Evolutionary conservation across 108 stramenopile genomes (phyloP), one percentile per base, ranked within the genome.

Genomic region (Skeletonema marinoi): DNA sequence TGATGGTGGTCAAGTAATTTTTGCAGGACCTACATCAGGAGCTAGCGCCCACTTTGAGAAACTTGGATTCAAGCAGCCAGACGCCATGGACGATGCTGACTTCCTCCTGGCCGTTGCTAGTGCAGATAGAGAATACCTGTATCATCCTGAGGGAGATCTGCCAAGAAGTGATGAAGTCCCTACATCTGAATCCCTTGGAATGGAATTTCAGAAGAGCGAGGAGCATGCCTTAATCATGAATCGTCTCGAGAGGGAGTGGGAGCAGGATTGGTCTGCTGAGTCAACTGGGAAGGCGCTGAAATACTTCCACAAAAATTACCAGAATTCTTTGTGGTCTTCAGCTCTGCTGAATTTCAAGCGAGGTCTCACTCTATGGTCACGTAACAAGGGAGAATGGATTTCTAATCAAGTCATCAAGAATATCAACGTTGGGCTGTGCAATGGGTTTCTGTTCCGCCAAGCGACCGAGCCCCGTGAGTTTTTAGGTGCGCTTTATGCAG

Each of bases 401-500:
- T 70, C 81, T 12, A 72, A 50, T 71, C 44, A 46, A 46, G 76
- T 80, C 38, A 78, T 78, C 31, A 88, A 85, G 77, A 88, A 90
- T 60, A 66, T 83, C 31, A 75, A 87, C 29, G 88, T 88, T 86
- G 91, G 92, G 2, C 35, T 90, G 19, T 78, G 85, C 46, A 90
- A 89, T 3, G 91, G 92, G 50, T 87, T 85, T 1, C 88, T 90
- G 0, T 93, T 89, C 62, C 82, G 75, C 33, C 74, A 89, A 25
- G 88, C 88, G 12, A 63, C 62, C 31, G 36, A 69, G 11, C 65
- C 61, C 50, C 66, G 71, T 13, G 72, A 71, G n/a, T 72, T 78
- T 39, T 67, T 82, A 17, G 82, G 82, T 8, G 78, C 79, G 16
- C 21, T 78, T 10, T 83, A 79, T 70, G 68, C 70, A 42, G 82